phyloP scores from a whole-genome alignment of 2,329 filamentous ascomycete species.

The Hypoxylon sp. region DNA sequence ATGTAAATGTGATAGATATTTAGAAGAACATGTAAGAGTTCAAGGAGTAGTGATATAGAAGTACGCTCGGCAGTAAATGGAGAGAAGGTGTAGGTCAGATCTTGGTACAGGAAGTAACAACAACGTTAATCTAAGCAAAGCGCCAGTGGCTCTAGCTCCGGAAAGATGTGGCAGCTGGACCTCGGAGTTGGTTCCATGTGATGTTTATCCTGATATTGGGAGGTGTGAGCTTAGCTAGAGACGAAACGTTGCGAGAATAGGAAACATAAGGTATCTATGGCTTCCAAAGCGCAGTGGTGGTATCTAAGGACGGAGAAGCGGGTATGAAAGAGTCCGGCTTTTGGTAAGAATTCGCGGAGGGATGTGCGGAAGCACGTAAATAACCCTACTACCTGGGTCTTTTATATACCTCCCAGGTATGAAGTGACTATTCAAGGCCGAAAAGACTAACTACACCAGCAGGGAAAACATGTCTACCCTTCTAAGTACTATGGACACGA shows the following conservation, averaged over 20 bases:
- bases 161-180: background rate
- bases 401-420: constrained; percentile 8
- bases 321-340: background rate
- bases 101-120: background rate
- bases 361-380: background rate
- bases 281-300: background rate
- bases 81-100: constrained; percentile 5
- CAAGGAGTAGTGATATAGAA: background rate
- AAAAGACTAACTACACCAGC: constrained; percentile 7
- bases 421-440: background rate
- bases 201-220: background rate
- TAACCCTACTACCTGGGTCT: background rate
- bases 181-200: background rate
- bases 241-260: background rate
- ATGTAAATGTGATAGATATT: background rate
- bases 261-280: background rate
- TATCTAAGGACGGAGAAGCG: background rate
- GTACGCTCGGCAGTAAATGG: no score
- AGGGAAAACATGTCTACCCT: constrained; percentile 16
- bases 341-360: background rate
- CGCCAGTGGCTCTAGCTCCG: background rate
- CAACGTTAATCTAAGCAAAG: background rate
- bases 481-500: constrained; percentile 13
- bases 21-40: background rate
- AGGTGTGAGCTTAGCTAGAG: background rate